Evolutionary conservation across 78 protist species (phyloP).

Genomic region (Dictyostelium discoideum): DNA sequence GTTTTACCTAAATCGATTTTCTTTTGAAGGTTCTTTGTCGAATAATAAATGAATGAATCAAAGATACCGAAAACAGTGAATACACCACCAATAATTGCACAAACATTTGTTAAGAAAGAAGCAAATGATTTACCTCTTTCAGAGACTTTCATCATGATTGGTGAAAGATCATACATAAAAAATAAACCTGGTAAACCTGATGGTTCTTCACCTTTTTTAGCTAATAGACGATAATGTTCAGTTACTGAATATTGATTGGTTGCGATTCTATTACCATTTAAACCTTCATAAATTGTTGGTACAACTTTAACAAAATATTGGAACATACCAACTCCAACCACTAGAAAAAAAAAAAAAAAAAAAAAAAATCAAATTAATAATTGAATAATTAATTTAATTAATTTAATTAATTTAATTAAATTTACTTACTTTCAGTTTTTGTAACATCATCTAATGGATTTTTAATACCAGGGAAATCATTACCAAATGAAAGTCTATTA

Average conservation of each 20-base stretch:
- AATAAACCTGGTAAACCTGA: conserved; percentile 92
- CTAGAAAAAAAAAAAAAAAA: background rate
- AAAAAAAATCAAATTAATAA: no score
- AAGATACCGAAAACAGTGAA: conserved; percentile 95
- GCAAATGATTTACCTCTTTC: conserved; percentile 87
- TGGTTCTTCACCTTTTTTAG: conserved; percentile 61
- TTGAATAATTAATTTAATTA: background rate
- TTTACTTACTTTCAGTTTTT: conserved; percentile 42
- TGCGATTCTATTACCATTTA: conserved; percentile 56
- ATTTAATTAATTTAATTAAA: background rate
- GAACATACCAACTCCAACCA: conserved; percentile 82
- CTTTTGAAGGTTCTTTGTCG: conserved; percentile 38
- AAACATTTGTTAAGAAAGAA: conserved; percentile 93
- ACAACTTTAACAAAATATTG: conserved; percentile 96
- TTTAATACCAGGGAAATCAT: conserved; percentile 91
- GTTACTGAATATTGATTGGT: conserved; percentile 96
- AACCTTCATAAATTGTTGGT: conserved; percentile 89
- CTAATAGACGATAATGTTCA: conserved; percentile 84
- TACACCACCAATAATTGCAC: conserved; percentile 98
- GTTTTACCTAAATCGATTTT: conserved; percentile 90
- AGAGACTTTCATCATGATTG: conserved; percentile 88
- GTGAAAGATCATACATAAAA: conserved; percentile 95
- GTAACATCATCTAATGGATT: conserved; percentile 89
- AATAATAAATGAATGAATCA: conserved; percentile 85
- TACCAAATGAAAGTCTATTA: conserved; percentile 89